Conservation (phyloP, 768 basidiomycete species). For the Hortiboletus flavorubellus region DNA sequence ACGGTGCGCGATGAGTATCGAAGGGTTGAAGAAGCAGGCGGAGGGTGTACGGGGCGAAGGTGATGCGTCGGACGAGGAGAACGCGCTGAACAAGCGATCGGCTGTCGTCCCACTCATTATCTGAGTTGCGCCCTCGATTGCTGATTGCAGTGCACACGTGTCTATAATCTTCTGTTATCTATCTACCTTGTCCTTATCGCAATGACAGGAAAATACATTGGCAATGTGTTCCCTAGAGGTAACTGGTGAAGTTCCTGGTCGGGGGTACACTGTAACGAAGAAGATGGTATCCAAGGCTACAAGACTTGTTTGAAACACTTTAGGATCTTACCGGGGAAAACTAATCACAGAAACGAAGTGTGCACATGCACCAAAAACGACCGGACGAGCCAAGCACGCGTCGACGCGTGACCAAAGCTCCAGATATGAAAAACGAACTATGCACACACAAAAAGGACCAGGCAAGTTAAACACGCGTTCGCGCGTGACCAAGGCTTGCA, state of each 20-base stretch:
- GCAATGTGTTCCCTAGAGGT: neutral
- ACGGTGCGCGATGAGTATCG: constrained; percentile 24
- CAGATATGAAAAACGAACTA: neutral
- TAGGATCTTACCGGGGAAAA: neutral
- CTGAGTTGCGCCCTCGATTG: neutral
- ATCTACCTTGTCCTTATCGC: neutral
- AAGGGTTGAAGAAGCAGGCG: constrained; percentile 19
- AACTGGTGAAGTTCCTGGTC: neutral
- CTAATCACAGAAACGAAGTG: constrained; percentile 8
- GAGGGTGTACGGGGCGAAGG: neutral
- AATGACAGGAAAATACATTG: neutral
- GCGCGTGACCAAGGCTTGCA: neutral
- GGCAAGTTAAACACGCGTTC: too few relatives aligned
- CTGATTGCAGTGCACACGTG: neutral
- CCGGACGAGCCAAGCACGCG: constrained; percentile 4
- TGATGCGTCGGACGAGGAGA: constrained; percentile 1
- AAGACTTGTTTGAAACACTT: neutral
- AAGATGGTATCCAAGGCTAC: constrained; percentile 13
- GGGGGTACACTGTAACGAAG: neutral
- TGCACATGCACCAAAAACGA: constrained; percentile 2
- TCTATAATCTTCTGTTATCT: neutral
- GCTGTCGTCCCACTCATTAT: constrained; percentile 1
- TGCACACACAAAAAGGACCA: too few relatives aligned
- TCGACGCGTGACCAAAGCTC: constrained; percentile 6
- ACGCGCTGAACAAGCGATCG: neutral